These are phyloP conservation scores for Moesziomyces sp. DNA, from an alignment of 1,284 basidiomycete species.

Conservation along the genomic window DNA sequence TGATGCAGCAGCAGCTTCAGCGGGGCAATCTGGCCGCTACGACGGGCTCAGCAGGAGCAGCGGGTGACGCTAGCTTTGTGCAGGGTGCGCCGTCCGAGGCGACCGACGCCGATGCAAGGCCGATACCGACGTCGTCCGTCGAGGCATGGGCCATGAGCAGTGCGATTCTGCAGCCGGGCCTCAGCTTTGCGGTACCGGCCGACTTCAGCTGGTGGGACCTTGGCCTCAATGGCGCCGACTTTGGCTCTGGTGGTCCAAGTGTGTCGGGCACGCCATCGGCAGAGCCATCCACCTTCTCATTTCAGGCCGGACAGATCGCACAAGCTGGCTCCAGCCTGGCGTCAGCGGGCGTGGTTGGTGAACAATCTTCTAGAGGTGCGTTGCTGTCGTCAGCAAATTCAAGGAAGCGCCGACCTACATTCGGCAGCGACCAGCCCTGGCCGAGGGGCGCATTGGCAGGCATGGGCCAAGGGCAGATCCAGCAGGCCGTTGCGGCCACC, in stretches of 20 bases:
- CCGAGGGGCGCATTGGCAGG: conserved; percentile 40
- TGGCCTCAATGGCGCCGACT: conserved; percentile 32
- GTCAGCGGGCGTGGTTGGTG: not conserved
- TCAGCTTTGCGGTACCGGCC: conserved; percentile 64
- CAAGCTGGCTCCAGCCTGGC: not conserved
- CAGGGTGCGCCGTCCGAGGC: conserved; percentile 8
- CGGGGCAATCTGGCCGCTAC: conserved; percentile 20
- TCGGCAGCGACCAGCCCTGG: conserved; percentile 33
- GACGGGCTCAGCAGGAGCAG: conserved; percentile 1
- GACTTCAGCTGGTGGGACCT: conserved; percentile 67
- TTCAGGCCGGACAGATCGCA: not conserved
- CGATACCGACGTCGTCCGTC: conserved; percentile 8
- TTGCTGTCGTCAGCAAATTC: not conserved
- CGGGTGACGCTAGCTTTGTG: not conserved
- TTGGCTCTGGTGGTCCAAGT: conserved; percentile 14
- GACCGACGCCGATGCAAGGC: not conserved
- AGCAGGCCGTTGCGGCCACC: conserved; percentile 35
- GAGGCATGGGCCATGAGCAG: conserved; percentile 43
- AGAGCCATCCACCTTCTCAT: conserved; percentile 15
- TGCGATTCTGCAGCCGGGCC: conserved; percentile 52
- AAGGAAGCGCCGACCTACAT: conserved; percentile 12
- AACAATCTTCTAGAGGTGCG: conserved; percentile 1
- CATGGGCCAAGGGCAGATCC: conserved; percentile 52
- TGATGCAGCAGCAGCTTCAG: conserved; percentile 31
- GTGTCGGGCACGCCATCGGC: conserved; percentile 19